Evolutionary conservation across 2,329 filamentous ascomycete species (phyloP).

Genomic region (Domatiomyces catenatus): DNA sequence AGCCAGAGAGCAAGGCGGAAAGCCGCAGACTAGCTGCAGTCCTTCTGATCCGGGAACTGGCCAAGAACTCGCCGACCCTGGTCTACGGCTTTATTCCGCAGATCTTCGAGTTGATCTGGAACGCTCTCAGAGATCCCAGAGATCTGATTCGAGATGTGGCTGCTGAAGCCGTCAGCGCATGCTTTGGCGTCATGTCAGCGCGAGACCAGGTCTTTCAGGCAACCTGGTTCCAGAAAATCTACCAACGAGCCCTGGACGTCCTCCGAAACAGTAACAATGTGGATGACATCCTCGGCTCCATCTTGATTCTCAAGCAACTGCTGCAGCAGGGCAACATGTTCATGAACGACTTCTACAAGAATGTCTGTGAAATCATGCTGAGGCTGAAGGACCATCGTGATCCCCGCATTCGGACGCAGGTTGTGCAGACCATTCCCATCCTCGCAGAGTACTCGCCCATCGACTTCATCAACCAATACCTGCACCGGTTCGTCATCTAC

Average conservation of each 20-base stretch:
- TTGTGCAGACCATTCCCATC: conserved; percentile 81
- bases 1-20: conserved; percentile 74
- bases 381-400: conserved; percentile 89
- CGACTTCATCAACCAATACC: conserved; percentile 72
- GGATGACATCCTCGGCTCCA: conserved; percentile 83
- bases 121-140: conserved; percentile 75
- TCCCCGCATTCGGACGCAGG: conserved; percentile 69
- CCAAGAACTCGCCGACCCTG: conserved; percentile 80
- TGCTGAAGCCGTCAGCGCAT: conserved; percentile 82
- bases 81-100: conserved; percentile 93
- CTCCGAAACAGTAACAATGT: conserved; percentile 59
- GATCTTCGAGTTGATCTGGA: conserved; percentile 93
- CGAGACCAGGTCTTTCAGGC: conserved; percentile 78
- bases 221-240: conserved; percentile 80
- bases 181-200: conserved; percentile 88
- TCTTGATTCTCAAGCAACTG: conserved; percentile 82
- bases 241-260: conserved; percentile 66
- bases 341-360: conserved; percentile 88
- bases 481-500: conserved; percentile 96
- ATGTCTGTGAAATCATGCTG: conserved; percentile 83
- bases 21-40: conserved; percentile 87
- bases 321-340: conserved; percentile 96
- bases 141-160: conserved; percentile 85
- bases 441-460: conserved; percentile 82
- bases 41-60: conserved; percentile 75